phyloP scores from a whole-genome alignment of 2,329 filamentous ascomycete species.

The Endoconidiophora polonica region DNA sequence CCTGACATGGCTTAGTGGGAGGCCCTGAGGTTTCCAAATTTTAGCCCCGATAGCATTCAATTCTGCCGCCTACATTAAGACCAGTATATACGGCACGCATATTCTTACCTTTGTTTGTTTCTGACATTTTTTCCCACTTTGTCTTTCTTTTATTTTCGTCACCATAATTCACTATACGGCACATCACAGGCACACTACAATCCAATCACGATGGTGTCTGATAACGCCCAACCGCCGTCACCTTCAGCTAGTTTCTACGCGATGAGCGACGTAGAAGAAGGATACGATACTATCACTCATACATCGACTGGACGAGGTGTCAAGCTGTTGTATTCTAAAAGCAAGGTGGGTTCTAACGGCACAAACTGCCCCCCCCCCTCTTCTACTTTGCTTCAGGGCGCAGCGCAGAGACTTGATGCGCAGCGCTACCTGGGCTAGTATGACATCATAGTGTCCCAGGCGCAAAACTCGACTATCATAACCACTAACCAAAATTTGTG shows the following conservation, averaged over 20 bases:
- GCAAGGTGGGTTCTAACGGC: constrained; percentile 53
- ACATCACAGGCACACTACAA: too few species aligned
- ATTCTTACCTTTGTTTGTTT: background rate
- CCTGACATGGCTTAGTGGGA: constrained; percentile 11
- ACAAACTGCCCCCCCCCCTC: background rate
- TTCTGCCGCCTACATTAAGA: constrained; percentile 7
- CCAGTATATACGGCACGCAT: background rate
- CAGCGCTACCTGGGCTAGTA: background rate
- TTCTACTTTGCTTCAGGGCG: too few species aligned
- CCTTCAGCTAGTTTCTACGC: constrained; percentile 85
- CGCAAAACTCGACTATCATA: background rate
- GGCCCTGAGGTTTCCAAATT: constrained; percentile 3
- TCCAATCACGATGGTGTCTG: constrained; percentile 13
- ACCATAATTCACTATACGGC: too few species aligned
- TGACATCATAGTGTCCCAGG: background rate
- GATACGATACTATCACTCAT: constrained; percentile 86
- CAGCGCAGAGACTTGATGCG: background rate
- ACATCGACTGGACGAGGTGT: constrained; percentile 63
- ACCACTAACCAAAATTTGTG: background rate
- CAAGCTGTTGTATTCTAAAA: constrained; percentile 88
- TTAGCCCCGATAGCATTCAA: background rate
- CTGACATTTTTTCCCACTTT: background rate
- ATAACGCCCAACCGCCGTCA: constrained; percentile 34
- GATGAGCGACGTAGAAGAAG: constrained; percentile 88
- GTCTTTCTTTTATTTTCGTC: background rate